phyloP scores from a whole-genome alignment of 2,329 filamentous ascomycete species.

The Microdochium bolleyi region DNA sequence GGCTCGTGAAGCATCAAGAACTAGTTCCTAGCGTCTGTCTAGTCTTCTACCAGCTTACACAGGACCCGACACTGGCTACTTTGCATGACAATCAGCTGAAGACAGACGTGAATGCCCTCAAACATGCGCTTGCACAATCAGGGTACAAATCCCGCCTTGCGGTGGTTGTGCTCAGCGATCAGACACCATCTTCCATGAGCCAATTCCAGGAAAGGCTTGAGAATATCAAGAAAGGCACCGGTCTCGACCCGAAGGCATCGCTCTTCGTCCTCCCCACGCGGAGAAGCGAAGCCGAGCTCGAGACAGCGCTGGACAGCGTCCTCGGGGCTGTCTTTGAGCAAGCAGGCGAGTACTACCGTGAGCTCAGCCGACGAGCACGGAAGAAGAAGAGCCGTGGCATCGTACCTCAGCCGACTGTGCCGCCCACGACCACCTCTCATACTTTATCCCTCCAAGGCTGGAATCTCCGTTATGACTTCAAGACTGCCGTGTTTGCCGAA shows the following conservation, averaged over 20 bases:
- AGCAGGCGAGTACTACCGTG: constrained; percentile 84
- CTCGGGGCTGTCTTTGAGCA: constrained; percentile 65
- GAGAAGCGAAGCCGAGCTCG: constrained; percentile 62
- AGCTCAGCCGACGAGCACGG: constrained; percentile 84
- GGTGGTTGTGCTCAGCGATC: constrained; percentile 70
- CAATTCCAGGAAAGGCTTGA: constrained; percentile 67
- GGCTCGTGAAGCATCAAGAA: constrained; percentile 84
- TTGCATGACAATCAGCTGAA: constrained; percentile 84
- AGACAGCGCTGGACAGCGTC: constrained; percentile 65
- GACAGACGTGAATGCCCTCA: constrained; percentile 73
- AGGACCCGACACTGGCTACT: constrained; percentile 65
- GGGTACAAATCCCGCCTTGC: constrained; percentile 73
- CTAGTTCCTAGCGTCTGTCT: constrained; percentile 73
- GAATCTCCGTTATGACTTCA: constrained; percentile 94
- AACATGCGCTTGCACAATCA: constrained; percentile 56
- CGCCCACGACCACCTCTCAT: constrained; percentile 77
- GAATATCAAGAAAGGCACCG: constrained; percentile 70
- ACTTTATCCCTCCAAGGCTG: constrained; percentile 79
- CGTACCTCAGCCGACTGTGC: constrained; percentile 72
- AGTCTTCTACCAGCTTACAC: constrained; percentile 71
- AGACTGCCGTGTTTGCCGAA: constrained; percentile 82
- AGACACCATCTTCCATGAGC: constrained; percentile 40
- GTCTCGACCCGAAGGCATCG: constrained; percentile 70
- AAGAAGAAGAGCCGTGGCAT: constrained; percentile 78
- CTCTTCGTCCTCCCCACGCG: constrained; percentile 76